phyloP scores from a whole-genome alignment of 2,329 filamentous ascomycete species.

The Coleophoma eucalyptorum region DNA sequence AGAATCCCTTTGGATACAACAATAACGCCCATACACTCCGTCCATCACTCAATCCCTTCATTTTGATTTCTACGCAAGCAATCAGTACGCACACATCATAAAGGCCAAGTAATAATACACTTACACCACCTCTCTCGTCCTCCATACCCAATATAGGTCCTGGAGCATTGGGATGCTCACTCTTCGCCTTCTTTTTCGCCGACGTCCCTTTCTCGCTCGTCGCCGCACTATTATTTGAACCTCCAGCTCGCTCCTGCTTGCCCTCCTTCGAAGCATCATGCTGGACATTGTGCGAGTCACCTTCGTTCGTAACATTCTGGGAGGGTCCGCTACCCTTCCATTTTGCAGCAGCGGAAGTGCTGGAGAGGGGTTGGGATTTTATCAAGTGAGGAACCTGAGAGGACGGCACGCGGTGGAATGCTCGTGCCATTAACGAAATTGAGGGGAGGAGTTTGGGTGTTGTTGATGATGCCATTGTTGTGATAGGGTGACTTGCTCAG shows the following conservation, averaged over 20 bases:
- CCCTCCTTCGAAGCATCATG: constrained; percentile 32
- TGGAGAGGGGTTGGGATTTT: too few relatives aligned
- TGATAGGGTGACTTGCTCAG: too few relatives aligned
- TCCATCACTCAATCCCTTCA: too few relatives aligned
- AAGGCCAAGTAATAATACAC: background rate
- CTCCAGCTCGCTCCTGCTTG: constrained; percentile 34
- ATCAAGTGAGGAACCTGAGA: too few relatives aligned
- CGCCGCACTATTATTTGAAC: constrained; percentile 11
- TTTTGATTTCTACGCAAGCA: too few relatives aligned
- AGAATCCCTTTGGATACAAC: too few relatives aligned
- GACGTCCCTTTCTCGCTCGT: constrained; percentile 8
- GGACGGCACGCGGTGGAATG: too few relatives aligned
- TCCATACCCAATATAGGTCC: constrained; percentile 45
- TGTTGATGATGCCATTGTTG: too few relatives aligned
- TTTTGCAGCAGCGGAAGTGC: background rate
- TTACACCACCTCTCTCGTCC: constrained; percentile 39
- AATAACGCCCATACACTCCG: too few relatives aligned
- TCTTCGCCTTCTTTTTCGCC: constrained; percentile 34
- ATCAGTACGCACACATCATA: too few relatives aligned
- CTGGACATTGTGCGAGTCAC: constrained; percentile 13
- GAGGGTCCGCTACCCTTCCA: constrained; percentile 10
- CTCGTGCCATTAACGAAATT: too few relatives aligned
- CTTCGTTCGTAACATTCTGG: constrained; percentile 9
- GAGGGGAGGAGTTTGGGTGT: too few relatives aligned
- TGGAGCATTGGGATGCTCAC: constrained; percentile 45